Evolutionary conservation across 2,329 filamentous ascomycete species (phyloP).

Genomic region (Beauveria sp.): DNA sequence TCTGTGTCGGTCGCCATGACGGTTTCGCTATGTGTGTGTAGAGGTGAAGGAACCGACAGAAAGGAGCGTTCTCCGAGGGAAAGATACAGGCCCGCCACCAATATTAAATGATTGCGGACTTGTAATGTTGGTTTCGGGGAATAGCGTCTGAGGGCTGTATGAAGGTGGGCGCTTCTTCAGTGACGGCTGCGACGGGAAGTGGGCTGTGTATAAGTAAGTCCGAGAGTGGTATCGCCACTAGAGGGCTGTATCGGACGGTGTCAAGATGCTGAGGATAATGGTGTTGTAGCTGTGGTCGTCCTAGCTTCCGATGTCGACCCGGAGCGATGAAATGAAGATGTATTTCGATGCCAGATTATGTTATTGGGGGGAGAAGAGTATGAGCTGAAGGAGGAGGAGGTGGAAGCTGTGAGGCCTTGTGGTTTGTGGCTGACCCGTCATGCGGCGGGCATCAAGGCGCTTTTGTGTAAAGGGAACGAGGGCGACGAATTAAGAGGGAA

Average conservation of each 20-base stretch:
- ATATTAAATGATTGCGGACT: background rate
- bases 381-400: constrained; percentile 1
- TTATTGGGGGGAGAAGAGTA: background rate
- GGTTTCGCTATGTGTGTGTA: background rate
- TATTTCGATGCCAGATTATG: background rate
- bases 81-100: background rate
- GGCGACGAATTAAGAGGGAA: background rate
- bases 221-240: constrained; percentile 5
- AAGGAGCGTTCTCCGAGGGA: background rate
- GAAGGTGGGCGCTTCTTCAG: background rate
- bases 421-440: constrained; percentile 10
- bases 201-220: constrained; percentile 8
- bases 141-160: background rate
- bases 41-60: background rate
- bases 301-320: background rate
- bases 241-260: background rate
- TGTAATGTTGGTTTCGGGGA: background rate
- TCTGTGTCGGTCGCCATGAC: constrained; percentile 11
- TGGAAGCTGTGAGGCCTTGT: background rate
- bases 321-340: background rate
- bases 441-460: constrained; percentile 8
- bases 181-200: constrained; percentile 6
- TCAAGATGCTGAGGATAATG: background rate
- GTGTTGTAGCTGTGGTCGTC: background rate
- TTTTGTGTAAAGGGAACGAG: constrained; percentile 7